Base-by-base conservation (phyloP, 148 eudicot genomes). In the Chenopodium album region DNA sequence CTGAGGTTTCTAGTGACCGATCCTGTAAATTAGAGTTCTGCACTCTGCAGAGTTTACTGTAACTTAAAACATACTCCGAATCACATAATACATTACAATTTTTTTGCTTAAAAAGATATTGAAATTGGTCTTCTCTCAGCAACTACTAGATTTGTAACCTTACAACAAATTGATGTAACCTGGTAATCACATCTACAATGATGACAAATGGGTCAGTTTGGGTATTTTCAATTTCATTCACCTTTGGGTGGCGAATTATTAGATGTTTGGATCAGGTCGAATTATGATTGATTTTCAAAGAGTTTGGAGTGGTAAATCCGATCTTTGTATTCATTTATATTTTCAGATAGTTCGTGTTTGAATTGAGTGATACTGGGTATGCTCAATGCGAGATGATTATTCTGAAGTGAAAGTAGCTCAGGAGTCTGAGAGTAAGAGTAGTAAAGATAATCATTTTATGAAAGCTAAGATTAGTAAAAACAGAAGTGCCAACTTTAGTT, bases 1-100 rank as follows among this genome's bases (percentile, higher is more conserved):
- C 66, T 23, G 71, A 71, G 81, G 50, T 67, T 54, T 76, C 65
- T 52, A 63, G 86, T 52, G 46, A 63, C 67, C 34, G 29, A 62
- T 60, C 81, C 54, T 80, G 86, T 84, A 80, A 41, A 78, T 69
- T 54, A 79, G 79, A 41, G 69, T 54, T 65, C 82, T 73, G 70
- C 74, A 17, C 44, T 7, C 74, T 37, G 73, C 76, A 60, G 34
- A 48, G 63, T 46, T 64, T 32, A 73, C 32, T 83, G 78, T 78
- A 76, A 69, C 78, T 56, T 65, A 9, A 41, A 78, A 76, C 48
- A 72, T 70, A 3, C 32, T 31, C 26, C 16, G 14, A 72, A 78
- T 47, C 12, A 34, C 67, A 47, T 8, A 73, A 22, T 6, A 4
- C 14, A 22, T 76, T 76, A 20, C 5, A 48, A n/a, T 72, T 72